Base-by-base conservation (phyloP, 768 basidiomycete species). In the Macrolepiota dolichaula region DNA sequence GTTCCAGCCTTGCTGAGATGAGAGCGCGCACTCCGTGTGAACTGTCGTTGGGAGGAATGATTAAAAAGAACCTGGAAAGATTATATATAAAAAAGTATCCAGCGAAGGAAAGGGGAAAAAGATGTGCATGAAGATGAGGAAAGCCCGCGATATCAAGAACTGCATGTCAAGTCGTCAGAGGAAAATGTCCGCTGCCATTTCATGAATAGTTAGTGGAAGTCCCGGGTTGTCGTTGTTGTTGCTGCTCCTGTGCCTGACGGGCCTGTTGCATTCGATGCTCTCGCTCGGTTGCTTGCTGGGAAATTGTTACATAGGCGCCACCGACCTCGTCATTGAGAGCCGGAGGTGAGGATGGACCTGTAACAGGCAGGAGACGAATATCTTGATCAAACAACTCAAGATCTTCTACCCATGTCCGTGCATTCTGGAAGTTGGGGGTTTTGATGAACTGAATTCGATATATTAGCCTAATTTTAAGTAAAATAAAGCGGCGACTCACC, bases 301-400 rank as follows among this genome's bases (percentile, higher is more conserved):
- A 94, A 55, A 94, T 79, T 15, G 93, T 94, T 67, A 94, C 86
- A 69, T 94, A 94, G 15, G 92, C 89, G 53, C 92, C 88, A 61
- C 92, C 92, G 46, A 83, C 78, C 73, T 92, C 92, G 66, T 92
- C 90, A 51, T 71, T 77, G 38, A 92, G 76, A 62, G 91, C 91
- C 27, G 92, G 91, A 6, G 91, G 91, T 17, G 86, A 81, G 15
- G 84, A 74, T 27, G 88, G 87, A 46, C 72, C 72, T 61, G 76
- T 74, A 3, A 85, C 75, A 9, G 59, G 53, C 62, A 87, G 69
- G 63, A 85, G 78, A 47, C 77, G 80, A 61, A 88, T 79, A 62
- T 86, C 85, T 54, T 81, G 82, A 47, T 85, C 85, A 22, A 82
- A 78, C 7, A 87, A 81, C 55, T 92, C 87, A 62, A 88, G 85